Conservation (phyloP, 495 filamentous ascomycete genomes). For the Lasiosphaeria ovina region DNA sequence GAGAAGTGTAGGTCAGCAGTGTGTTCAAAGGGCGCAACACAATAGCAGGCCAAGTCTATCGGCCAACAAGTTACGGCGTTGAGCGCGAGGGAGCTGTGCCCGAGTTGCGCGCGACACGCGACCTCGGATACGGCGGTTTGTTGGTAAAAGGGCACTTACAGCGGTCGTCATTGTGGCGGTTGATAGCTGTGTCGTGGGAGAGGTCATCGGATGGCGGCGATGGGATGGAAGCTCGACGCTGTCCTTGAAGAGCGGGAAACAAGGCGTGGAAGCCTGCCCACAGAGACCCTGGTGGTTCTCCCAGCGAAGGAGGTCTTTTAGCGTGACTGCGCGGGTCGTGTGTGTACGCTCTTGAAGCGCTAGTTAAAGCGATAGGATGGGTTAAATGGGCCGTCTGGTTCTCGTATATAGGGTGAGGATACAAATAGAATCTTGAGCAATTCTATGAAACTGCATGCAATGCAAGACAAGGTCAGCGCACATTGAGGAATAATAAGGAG, state of each 20-base stretch:
- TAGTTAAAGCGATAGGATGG: background rate
- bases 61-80: background rate
- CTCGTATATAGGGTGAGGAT: conserved; percentile 10
- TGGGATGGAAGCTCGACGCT: background rate
- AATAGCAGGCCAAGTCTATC: background rate
- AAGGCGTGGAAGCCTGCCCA: conserved; percentile 16
- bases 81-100: background rate
- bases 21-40: background rate
- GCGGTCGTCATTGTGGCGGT: conserved; percentile 18
- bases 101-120: background rate
- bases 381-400: background rate
- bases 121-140: background rate
- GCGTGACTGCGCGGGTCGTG: conserved; percentile 7
- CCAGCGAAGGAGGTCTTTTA: background rate
- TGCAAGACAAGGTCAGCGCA: conserved; percentile 20
- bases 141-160: conserved; percentile 14
- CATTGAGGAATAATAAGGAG: conserved; percentile 8
- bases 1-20: background rate
- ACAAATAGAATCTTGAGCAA: conserved; percentile 10
- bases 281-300: conserved; percentile 2
- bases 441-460: conserved; percentile 10
- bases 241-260: background rate
- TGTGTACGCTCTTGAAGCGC: background rate
- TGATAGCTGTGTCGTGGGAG: conserved; percentile 12
- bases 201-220: conserved; percentile 7